Conservation (phyloP, 179 eudicot genomes). For the Corrigiola litoralis region DNA sequence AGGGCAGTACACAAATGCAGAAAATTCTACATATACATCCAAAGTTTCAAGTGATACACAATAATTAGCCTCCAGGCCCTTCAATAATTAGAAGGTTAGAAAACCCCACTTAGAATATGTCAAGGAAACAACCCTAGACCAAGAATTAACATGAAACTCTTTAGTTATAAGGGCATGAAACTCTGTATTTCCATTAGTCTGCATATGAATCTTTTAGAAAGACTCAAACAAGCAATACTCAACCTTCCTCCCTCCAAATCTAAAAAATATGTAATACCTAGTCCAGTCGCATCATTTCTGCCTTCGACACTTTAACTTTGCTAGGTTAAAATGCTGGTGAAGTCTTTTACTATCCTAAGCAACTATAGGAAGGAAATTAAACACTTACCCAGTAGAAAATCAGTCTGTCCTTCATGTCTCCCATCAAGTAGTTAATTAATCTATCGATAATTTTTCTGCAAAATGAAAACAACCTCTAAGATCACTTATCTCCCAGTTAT, state of each 20-base stretch:
- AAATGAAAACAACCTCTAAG: slow-evolving; percentile 4
- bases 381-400: slow-evolving; percentile 79
- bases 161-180: too few relatives aligned
- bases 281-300: too few relatives aligned
- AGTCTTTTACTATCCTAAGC: background rate
- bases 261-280: too few relatives aligned
- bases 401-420: slow-evolving; percentile 61
- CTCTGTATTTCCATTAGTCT: too few relatives aligned
- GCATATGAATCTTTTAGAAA: too few relatives aligned
- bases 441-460: slow-evolving; percentile 68
- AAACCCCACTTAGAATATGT: background rate
- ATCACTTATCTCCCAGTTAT: background rate
- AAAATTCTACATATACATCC: too few relatives aligned
- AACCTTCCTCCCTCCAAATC: too few relatives aligned
- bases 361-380: background rate
- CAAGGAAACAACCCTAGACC: background rate
- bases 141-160: background rate
- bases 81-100: background rate
- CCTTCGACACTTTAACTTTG: too few relatives aligned
- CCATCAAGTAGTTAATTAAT: slow-evolving; percentile 68
- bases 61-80: background rate
- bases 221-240: too few relatives aligned
- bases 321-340: too few relatives aligned
- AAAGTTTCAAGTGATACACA: too few relatives aligned
- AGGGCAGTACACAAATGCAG: background rate